phyloP scores from a whole-genome alignment of 768 basidiomycete species.

The Crassisporium funariophilum region DNA sequence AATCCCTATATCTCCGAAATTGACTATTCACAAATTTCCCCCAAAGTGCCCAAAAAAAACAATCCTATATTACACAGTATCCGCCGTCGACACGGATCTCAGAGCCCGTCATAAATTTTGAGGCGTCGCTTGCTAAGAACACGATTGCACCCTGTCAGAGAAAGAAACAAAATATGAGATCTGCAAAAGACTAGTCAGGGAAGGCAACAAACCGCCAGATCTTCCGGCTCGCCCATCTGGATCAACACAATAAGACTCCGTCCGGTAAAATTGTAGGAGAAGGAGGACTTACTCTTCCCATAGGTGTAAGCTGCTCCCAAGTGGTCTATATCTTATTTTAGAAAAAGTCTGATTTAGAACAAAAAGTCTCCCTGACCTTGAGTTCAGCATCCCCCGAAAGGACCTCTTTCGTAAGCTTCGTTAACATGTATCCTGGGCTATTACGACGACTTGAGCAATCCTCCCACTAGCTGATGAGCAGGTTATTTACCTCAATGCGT shows the following conservation, averaged over 20 bases:
- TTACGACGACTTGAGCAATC: slow-evolving; percentile 5
- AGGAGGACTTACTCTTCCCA: slow-evolving; percentile 67
- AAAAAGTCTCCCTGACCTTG: too few relatives aligned
- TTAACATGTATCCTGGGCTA: slow-evolving; percentile 94
- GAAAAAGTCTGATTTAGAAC: too few relatives aligned
- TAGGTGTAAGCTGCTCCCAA: slow-evolving; percentile 84
- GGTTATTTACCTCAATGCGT: slow-evolving; percentile 62
- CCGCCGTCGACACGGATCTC: slow-evolving; percentile 90
- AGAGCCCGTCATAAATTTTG: slow-evolving; percentile 86
- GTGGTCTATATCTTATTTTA: too few relatives aligned
- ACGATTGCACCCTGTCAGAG: slow-evolving; percentile 76
- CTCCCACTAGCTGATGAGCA: background rate
- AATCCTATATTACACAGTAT: slow-evolving; percentile 67
- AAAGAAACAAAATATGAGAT: slow-evolving; percentile 9
- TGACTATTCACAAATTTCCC: background rate
- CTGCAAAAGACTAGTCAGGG: background rate
- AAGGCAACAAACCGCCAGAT: slow-evolving; percentile 64
- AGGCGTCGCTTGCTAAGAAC: slow-evolving; percentile 88
- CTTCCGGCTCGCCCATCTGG: slow-evolving; percentile 91
- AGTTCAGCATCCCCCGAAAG: slow-evolving; percentile 74
- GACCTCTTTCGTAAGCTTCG: slow-evolving; percentile 84
- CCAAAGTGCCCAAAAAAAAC: slow-evolving; percentile 2
- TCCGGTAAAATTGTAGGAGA: slow-evolving; percentile 1
- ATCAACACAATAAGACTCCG: slow-evolving; percentile 12
- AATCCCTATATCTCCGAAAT: too few relatives aligned